A percentile compares a stretch with the other conserved stretches of the same genome.
These are phyloP conservation scores for Pleurotus citrinopileatus DNA, from an alignment of 768 basidiomycete genomes.

Conservation along the genomic window DNA sequence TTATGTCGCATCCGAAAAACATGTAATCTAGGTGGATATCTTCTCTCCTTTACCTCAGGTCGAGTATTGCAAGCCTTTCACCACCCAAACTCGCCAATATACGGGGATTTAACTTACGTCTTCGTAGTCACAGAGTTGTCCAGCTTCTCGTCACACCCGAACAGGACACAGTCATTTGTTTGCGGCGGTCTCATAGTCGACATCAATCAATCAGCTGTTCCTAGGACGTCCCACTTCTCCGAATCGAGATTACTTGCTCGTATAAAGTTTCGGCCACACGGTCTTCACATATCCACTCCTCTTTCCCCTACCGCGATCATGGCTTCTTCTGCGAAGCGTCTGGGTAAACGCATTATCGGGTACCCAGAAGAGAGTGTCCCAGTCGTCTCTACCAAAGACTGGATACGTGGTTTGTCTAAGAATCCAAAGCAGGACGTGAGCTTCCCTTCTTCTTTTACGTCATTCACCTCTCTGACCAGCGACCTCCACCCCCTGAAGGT, in stretches of 20 bases:
- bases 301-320: conserved; percentile 6
- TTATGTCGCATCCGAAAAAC: neutral
- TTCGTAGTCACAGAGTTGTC: too few relatives aligned
- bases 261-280: neutral
- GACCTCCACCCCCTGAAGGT: conserved; percentile 34
- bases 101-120: too few relatives aligned
- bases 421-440: conserved; percentile 54
- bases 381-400: conserved; percentile 58
- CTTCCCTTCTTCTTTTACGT: conserved; percentile 11
- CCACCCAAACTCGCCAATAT: too few relatives aligned
- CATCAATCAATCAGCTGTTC: conserved; percentile 1
- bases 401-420: conserved; percentile 34
- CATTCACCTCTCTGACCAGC: neutral
- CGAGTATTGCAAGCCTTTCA: too few relatives aligned
- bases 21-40: too few relatives aligned
- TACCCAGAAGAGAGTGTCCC: conserved; percentile 61
- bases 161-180: neutral
- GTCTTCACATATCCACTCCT: neutral
- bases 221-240: neutral
- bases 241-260: neutral
- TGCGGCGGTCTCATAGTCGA: neutral
- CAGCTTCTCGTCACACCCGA: too few relatives aligned
- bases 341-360: conserved; percentile 56
- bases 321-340: conserved; percentile 34
- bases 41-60: too few relatives aligned